phyloP scores from a whole-genome alignment of 305 asterid species.

The Solanum aculeatissimum region DNA sequence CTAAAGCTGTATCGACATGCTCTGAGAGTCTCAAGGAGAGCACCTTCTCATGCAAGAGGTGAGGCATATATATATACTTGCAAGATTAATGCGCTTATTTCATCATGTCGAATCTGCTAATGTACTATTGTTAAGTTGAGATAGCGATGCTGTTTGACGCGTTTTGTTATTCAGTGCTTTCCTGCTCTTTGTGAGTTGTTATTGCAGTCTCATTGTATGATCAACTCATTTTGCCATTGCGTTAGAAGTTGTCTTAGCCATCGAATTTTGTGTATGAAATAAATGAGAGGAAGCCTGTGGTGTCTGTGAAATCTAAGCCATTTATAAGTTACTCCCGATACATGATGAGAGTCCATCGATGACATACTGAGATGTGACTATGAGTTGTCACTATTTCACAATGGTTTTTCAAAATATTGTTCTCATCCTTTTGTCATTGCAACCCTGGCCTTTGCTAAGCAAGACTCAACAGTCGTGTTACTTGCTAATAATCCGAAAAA shows the following conservation, averaged over 20 bases:
- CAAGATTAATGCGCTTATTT: neutral
- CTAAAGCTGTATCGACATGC: slow-evolving; percentile 75
- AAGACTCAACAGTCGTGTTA: neutral
- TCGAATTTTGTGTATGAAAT: neutral
- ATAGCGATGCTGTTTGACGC: neutral
- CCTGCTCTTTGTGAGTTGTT: neutral
- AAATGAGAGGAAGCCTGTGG: neutral
- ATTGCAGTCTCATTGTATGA: neutral
- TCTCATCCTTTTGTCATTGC: neutral
- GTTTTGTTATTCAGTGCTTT: neutral
- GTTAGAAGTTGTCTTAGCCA: neutral
- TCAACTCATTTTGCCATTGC: neutral
- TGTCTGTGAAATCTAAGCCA: neutral
- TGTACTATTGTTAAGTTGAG: neutral
- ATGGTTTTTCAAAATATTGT: neutral
- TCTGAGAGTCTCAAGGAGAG: slow-evolving; percentile 61
- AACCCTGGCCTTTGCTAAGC: neutral
- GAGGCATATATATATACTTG: slow-evolving; percentile 9
- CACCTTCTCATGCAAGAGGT: slow-evolving; percentile 57
- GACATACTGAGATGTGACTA: neutral
- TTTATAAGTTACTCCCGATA: neutral
- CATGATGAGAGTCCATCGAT: neutral
- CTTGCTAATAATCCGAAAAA: neutral
- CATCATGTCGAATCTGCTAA: neutral
- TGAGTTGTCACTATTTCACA: neutral